Conservation (phyloP, 208 protist species). For the Trypanosoma avium region DNA sequence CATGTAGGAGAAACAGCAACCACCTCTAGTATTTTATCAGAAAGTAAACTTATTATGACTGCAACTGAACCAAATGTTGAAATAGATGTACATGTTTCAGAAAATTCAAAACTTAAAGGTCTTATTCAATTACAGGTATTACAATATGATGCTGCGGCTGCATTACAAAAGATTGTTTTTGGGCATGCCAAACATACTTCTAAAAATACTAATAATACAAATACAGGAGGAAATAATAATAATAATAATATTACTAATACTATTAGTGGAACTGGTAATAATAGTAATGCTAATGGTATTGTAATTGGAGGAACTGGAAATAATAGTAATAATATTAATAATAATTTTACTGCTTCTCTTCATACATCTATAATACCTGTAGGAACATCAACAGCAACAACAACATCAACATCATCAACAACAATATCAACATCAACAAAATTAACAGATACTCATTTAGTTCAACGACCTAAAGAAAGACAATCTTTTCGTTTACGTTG, state of each 20-base stretch:
- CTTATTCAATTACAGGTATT: constrained; percentile 74
- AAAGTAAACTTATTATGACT: constrained; percentile 61
- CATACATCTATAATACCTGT: not conserved
- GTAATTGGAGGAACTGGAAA: not conserved
- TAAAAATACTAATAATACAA: not conserved
- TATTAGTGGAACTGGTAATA: not conserved
- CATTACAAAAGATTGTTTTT: constrained; percentile 51
- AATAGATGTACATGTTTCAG: constrained; percentile 43
- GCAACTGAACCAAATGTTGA: constrained; percentile 63
- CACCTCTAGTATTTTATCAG: constrained; percentile 46
- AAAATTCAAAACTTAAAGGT: constrained; percentile 65
- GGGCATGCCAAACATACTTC: constrained; percentile 21
- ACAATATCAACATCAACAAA: not conserved
- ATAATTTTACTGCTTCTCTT: not conserved
- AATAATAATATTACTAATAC: not conserved
- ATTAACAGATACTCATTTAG: not conserved
- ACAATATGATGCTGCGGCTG: constrained; percentile 73
- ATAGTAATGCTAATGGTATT: constrained; percentile 3
- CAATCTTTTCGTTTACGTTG: constrained; percentile 70
- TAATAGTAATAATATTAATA: constrained; percentile 11
- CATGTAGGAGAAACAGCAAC: constrained; percentile 34
- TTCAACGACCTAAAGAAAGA: constrained; percentile 3
- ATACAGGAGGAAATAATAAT: not conserved
- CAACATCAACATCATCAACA: not conserved
- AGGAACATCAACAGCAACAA: not conserved